Conservation (phyloP, 2,329 filamentous ascomycete genomes). For the Alternaria postmessia region DNA sequence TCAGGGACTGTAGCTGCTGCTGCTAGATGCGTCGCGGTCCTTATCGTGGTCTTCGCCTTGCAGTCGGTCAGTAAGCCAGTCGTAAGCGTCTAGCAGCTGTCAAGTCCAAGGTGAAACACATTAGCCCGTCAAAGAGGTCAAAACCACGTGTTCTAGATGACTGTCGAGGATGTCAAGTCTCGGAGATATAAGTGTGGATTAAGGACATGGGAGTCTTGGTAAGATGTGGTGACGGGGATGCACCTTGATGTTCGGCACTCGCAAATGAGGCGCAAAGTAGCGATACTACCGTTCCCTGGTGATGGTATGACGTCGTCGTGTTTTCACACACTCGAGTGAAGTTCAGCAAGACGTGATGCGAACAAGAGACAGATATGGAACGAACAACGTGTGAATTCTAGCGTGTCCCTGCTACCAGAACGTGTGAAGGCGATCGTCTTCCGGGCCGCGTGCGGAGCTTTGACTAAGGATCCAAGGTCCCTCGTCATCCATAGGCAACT, state of each 20-base stretch:
- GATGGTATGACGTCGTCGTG: constrained; percentile 15
- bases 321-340: neutral
- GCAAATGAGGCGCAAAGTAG: constrained; percentile 7
- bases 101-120: constrained; percentile 2
- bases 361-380: constrained; percentile 2
- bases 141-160: constrained; percentile 2
- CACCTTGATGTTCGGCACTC: constrained; percentile 10
- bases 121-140: neutral
- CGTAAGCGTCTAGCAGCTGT: neutral
- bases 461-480: constrained; percentile 18
- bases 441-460: constrained; percentile 23
- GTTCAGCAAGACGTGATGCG: neutral
- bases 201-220: neutral
- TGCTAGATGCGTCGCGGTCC: constrained; percentile 3
- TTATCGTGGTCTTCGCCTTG: neutral
- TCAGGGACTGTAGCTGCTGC: neutral
- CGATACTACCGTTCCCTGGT: neutral
- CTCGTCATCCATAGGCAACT: constrained; percentile 24
- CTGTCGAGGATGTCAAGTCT: neutral
- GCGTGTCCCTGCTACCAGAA: constrained; percentile 7
- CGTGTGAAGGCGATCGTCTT: constrained; percentile 12
- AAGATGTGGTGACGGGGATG: constrained; percentile 4
- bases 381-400: constrained; percentile 9
- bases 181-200: neutral
- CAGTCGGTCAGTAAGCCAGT: neutral